Percentiles rank a stretch among this genome's conserved stretches.
Conservation (phyloP, 2,329 filamentous ascomycete genomes). For the Fusarium sp. region DNA sequence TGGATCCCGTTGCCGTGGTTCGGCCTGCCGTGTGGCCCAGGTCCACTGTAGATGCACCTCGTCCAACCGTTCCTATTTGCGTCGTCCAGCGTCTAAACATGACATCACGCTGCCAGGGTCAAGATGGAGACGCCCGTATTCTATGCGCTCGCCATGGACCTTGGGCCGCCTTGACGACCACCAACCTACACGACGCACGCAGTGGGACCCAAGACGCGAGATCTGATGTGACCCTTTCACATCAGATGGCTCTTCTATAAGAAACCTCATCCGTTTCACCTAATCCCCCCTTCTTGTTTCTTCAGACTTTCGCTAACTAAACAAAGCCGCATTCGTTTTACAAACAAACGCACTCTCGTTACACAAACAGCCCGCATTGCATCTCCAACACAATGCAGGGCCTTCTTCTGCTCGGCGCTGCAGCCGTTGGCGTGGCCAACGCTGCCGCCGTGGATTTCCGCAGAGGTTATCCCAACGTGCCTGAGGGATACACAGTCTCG, state of each 20-base stretch:
- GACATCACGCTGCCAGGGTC: constrained; percentile 36
- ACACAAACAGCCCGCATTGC: constrained; percentile 8
- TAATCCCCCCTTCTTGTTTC: constrained; percentile 12
- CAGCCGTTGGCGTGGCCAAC: constrained; percentile 38
- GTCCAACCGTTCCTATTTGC: constrained; percentile 17
- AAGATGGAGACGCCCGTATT: constrained; percentile 42
- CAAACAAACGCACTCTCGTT: constrained; percentile 11
- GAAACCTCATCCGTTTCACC: constrained; percentile 19
- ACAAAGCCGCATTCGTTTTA: constrained; percentile 27
- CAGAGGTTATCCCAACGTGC: constrained; percentile 4
- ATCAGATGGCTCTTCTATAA: constrained; percentile 27
- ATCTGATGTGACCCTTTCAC: neutral
- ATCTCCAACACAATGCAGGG: constrained; percentile 37
- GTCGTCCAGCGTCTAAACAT: constrained; percentile 9
- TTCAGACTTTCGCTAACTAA: constrained; percentile 37
- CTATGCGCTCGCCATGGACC: neutral
- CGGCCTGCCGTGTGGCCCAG: neutral
- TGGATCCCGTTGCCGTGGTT: neutral
- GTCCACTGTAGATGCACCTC: constrained; percentile 28
- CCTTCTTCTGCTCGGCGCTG: constrained; percentile 39
- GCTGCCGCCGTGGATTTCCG: constrained; percentile 35
- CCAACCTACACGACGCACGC: constrained; percentile 21
- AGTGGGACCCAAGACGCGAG: constrained; percentile 20
- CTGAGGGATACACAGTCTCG: constrained; percentile 15
- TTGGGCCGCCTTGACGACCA: constrained; percentile 27